Base-by-base conservation (phyloP, 805 yeast species). In the Yamadazyma takamatsuzukensis region DNA sequence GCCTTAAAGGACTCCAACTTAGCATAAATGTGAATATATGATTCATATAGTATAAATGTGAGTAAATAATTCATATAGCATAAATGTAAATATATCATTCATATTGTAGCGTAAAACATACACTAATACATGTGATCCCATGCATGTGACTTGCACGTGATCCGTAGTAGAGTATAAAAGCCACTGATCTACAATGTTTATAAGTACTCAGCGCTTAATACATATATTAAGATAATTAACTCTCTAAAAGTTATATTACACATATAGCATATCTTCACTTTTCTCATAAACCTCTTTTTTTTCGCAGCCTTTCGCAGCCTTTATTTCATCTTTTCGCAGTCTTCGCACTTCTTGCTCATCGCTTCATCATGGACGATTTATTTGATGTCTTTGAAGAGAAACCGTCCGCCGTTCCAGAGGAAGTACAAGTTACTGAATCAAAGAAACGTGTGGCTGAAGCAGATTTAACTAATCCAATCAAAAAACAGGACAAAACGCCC, bases 381-480 rank as follows among this genome's bases (percentile, higher is more conserved):
- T 78, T 78, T 49, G 80, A 69, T 31, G 83, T 78, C 39, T 78
- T 78, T 46, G 67, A 72, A 30, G 84, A 78, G 53, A 66, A 69
- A 3, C 81, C 77, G 2, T 47, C 66, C 2, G 51, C 42, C 5
- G 57, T 45, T 4, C 64, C 68, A 4, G 34, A 29, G 10, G 45
- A 47, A 15, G 44, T 43, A 10, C 6, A 26, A 26, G 35, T 37
- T 7, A 39, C 47, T 40, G 61, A 50, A 15, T 37, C 53, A 14
- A 34, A 25, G 6, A 30, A 49, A 17, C 48, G 51, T 38, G 45
- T 44, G 27, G 7, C n/a, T 14, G 27, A 22, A 12, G 7, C 18
- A 6, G 6, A 15, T 8, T 6, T 6, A 7, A 7, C 10, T 8
- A 14, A 8, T 23, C 10, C 15, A 21, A 16, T 2, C 40, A 48